Conservation (phyloP, 2,329 filamentous ascomycete genomes). For the Aspergillus alliaceus region DNA sequence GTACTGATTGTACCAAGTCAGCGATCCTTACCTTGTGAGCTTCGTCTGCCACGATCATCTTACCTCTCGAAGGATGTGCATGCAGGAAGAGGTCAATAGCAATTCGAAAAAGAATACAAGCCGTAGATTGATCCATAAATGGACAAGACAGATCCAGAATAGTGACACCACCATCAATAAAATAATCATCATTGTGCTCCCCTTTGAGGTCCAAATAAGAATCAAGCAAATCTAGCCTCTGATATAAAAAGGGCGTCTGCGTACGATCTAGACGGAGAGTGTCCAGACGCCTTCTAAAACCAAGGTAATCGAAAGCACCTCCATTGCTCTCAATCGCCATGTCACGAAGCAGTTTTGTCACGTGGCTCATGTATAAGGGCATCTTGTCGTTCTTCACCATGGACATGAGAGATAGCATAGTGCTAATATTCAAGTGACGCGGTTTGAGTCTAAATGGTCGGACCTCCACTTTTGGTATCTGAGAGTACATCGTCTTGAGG, state of each 20-base stretch:
- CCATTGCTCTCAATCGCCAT: constrained; percentile 47
- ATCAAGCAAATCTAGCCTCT: constrained; percentile 63
- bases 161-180: constrained; percentile 36
- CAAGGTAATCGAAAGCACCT: constrained; percentile 45
- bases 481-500: constrained; percentile 46
- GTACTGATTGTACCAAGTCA: neutral
- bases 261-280: constrained; percentile 42
- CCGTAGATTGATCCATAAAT: constrained; percentile 65
- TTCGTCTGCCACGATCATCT: constrained; percentile 71
- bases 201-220: constrained; percentile 55
- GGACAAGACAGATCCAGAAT: constrained; percentile 74
- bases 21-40: constrained; percentile 64
- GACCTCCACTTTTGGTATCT: constrained; percentile 30
- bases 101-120: constrained; percentile 72
- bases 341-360: constrained; percentile 51
- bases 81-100: constrained; percentile 67
- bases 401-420: constrained; percentile 59
- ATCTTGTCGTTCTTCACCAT: constrained; percentile 41
- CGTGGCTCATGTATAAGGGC: constrained; percentile 51
- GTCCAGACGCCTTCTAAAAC: constrained; percentile 42
- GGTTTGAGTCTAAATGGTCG: constrained; percentile 14
- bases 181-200: constrained; percentile 9
- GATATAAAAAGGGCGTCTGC: constrained; percentile 58
- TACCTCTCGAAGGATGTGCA: constrained; percentile 50
- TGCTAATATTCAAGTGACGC: constrained; percentile 51